phyloP scores from a whole-genome alignment of 2,329 filamentous ascomycete genomes.

The Rutstroemia sydowiana region DNA sequence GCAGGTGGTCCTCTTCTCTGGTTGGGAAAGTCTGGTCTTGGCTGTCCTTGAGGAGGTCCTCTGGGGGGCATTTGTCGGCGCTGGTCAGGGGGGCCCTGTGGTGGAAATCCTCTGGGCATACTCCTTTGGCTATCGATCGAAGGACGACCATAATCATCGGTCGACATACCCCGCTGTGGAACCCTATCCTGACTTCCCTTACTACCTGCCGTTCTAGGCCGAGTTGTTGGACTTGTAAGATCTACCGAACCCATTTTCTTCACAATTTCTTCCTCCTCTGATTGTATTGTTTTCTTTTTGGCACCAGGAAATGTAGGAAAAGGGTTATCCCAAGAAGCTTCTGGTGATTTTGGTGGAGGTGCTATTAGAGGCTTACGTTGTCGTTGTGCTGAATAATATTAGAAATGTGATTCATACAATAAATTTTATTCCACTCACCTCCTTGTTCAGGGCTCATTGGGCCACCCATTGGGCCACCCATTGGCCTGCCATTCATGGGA shows the following conservation, averaged over 20 bases:
- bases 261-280: constrained; percentile 31
- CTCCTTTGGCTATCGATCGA: constrained; percentile 23
- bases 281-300: constrained; percentile 35
- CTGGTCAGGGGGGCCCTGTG: constrained; percentile 20
- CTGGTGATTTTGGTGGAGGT: constrained; percentile 33
- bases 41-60: constrained; percentile 14
- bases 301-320: constrained; percentile 38
- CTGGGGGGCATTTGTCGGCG: constrained; percentile 15
- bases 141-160: constrained; percentile 23
- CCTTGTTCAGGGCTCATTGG: constrained; percentile 14
- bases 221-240: constrained; percentile 16
- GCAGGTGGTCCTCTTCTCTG: constrained; percentile 6
- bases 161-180: constrained; percentile 12
- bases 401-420: not conserved
- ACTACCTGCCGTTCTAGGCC: constrained; percentile 19
- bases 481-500: too few relatives aligned
- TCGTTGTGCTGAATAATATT: constrained; percentile 12
- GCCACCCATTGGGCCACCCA: constrained; percentile 10
- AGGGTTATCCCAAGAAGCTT: constrained; percentile 39
- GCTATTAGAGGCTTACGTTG: constrained; percentile 25
- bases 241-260: constrained; percentile 28
- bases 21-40: constrained; percentile 2
- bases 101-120: constrained; percentile 19
- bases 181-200: constrained; percentile 19
- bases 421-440: constrained; percentile 10